phyloP scores from a whole-genome alignment of 2,329 filamentous ascomycete genomes.

The Botrytis squamosa region DNA sequence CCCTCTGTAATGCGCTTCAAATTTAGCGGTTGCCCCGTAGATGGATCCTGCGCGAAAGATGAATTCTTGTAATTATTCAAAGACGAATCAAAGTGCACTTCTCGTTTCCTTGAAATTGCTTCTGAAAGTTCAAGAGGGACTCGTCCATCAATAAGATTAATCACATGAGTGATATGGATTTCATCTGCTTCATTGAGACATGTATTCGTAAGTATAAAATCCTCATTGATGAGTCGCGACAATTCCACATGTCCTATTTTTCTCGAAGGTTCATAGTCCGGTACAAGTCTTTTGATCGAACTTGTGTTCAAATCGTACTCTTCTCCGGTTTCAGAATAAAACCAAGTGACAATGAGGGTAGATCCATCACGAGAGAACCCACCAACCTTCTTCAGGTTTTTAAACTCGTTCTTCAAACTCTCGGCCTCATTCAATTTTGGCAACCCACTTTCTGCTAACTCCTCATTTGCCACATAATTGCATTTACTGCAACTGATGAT shows the following conservation, averaged over 20 bases:
- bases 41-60: constrained; percentile 39
- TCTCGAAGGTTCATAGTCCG: constrained; percentile 66
- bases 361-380: constrained; percentile 66
- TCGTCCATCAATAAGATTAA: constrained; percentile 8
- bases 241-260: neutral
- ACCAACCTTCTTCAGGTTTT: constrained; percentile 48
- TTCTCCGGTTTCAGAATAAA: constrained; percentile 27
- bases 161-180: neutral
- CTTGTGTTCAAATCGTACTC: constrained; percentile 52
- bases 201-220: neutral
- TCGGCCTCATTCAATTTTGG: neutral
- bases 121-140: neutral
- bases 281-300: constrained; percentile 63
- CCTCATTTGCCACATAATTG: constrained; percentile 79
- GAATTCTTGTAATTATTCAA: neutral
- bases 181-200: neutral
- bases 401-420: neutral
- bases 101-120: neutral
- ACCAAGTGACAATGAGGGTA: constrained; percentile 68
- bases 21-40: constrained; percentile 51
- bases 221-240: neutral
- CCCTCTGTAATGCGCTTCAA: constrained; percentile 65
- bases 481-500: constrained; percentile 75
- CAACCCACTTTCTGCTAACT: constrained; percentile 59
- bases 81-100: neutral